Evolutionary conservation across 495 filamentous ascomycete genomes (phyloP), one percentile per base, ranked within the genome.

Genomic region (Hypoxylon crocopeplum): DNA sequence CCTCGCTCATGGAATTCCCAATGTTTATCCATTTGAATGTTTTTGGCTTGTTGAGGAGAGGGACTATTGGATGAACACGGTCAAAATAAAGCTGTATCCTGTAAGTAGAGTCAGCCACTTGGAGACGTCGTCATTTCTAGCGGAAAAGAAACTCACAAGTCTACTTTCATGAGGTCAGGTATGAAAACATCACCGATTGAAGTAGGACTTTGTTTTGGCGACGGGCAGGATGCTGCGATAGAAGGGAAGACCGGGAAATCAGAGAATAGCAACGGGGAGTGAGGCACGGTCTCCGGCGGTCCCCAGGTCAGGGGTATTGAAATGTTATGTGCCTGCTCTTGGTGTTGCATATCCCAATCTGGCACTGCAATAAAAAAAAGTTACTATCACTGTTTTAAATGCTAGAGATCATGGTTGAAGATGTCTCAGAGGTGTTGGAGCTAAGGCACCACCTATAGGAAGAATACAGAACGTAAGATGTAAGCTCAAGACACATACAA

Each of bases 11-110:
- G 3, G 12, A 7, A n/a, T 19, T 45, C n/a, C n/a, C 22, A 6
- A 59, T 50, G 12, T 22, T 51, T 13, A 59, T 59, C 61, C 61
- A 64, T 64, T 29, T 68, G 64, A 41, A 72, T 64, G 36, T 48
- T 40, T 17, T 41, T 1, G 27, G n/a, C 48, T 80, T 74, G 52
- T 84, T 78, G 5, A 86, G 65, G 10, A 86, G 81, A 2, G 83
- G 83, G 1, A 77, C 69, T 19, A 78, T 76, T 8, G 79, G 73
- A 30, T 86, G 82, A 3, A 84, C 79, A 22, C 82, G 75, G 37
- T 86, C 83, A 52, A 86, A 84, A 46, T 84, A 86, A 16, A 85
- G 63, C 62, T 83, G 79, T 30, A 49, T 64, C 45, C 61, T 64
- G 20, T 16, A 19, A 47, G 10, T 15, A 47, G 34, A 47, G 61